Evolutionary conservation across 2,329 filamentous ascomycete genomes (phyloP).

Genomic region (Penicillium sp.): DNA sequence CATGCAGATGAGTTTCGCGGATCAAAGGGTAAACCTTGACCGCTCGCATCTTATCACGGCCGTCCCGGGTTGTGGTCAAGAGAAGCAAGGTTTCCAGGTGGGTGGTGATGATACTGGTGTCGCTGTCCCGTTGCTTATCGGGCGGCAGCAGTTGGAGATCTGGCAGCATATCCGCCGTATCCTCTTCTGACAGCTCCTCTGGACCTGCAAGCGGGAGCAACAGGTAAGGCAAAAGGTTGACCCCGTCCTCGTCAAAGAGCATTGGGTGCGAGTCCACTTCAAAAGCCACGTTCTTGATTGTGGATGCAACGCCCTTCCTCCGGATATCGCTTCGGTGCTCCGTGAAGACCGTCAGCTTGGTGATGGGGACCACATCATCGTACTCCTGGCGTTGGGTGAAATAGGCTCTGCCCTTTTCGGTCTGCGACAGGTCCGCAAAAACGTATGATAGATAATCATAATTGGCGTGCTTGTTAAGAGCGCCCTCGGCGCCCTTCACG

Average conservation of each 20-base stretch:
- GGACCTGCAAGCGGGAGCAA: slow-evolving; percentile 82
- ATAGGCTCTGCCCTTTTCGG: slow-evolving; percentile 69
- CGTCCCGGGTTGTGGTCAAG: slow-evolving; percentile 72
- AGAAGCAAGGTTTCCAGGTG: slow-evolving; percentile 87
- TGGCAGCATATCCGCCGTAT: slow-evolving; percentile 79
- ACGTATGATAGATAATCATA: slow-evolving; percentile 93
- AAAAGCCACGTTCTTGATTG: slow-evolving; percentile 92
- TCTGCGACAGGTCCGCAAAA: slow-evolving; percentile 88
- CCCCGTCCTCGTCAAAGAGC: slow-evolving; percentile 67
- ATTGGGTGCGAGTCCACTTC: slow-evolving; percentile 68
- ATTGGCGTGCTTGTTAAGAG: slow-evolving; percentile 79
- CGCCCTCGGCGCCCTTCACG: slow-evolving; percentile 80
- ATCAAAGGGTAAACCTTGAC: slow-evolving; percentile 87
- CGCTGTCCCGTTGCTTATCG: slow-evolving; percentile 80
- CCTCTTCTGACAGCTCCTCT: slow-evolving; percentile 85
- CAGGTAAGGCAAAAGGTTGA: slow-evolving; percentile 84
- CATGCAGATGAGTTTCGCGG: slow-evolving; percentile 75
- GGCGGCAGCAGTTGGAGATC: slow-evolving; percentile 86
- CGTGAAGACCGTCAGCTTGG: slow-evolving; percentile 91
- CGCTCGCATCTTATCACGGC: slow-evolving; percentile 69
- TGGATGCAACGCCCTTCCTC: slow-evolving; percentile 89
- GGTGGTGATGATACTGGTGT: slow-evolving; percentile 73
- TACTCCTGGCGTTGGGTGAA: slow-evolving; percentile 72
- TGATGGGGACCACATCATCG: slow-evolving; percentile 80
- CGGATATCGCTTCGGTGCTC: slow-evolving; percentile 81